A percentile compares a stretch with the other conserved stretches of the same genome.
Conservation (phyloP, 2,329 filamentous ascomycete species). For the Epichloe amarillans region DNA sequence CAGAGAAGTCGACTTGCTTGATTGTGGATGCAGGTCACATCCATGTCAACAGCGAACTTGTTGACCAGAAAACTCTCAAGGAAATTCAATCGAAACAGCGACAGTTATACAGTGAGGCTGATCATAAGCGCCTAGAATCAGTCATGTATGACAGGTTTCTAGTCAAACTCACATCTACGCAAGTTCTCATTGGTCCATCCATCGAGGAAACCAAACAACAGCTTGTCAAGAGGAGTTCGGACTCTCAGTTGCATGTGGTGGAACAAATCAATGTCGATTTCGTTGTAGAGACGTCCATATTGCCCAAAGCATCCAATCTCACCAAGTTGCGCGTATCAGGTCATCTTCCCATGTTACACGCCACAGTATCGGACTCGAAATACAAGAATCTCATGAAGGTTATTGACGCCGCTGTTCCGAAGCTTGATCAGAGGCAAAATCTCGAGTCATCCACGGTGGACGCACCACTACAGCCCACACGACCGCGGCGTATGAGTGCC, state of each 20-base stretch:
- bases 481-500: constrained; percentile 33
- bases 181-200: constrained; percentile 87
- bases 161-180: constrained; percentile 84
- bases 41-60: constrained; percentile 83
- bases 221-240: constrained; percentile 52
- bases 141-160: constrained; percentile 97
- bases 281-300: constrained; percentile 85
- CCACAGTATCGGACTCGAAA: constrained; percentile 82
- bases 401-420: constrained; percentile 89
- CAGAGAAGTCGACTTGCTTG: constrained; percentile 68
- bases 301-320: constrained; percentile 89
- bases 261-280: constrained; percentile 98
- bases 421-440: constrained; percentile 40
- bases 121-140: constrained; percentile 75
- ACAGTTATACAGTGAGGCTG: constrained; percentile 74
- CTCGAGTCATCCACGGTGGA: constrained; percentile 14
- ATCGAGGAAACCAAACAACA: constrained; percentile 82
- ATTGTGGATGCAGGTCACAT: constrained; percentile 95
- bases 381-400: constrained; percentile 96
- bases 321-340: constrained; percentile 87
- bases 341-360: constrained; percentile 82
- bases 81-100: constrained; percentile 86
- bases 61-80: constrained; percentile 82
- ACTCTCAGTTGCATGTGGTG: constrained; percentile 72
- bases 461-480: constrained; percentile 13